Conservation (phyloP, 2,329 filamentous ascomycete genomes). For the Apiospora aurea region DNA sequence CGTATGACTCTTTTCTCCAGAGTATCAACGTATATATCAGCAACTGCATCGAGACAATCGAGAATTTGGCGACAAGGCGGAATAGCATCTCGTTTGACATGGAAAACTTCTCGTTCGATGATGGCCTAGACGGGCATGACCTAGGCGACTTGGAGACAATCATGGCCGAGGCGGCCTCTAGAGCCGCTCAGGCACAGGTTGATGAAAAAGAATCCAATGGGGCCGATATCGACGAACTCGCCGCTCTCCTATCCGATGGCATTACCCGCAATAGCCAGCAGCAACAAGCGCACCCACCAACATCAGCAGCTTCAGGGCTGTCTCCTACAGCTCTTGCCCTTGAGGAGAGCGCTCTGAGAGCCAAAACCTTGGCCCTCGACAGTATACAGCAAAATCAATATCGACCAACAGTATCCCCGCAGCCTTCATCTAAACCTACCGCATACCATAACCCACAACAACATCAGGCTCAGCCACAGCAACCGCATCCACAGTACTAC, state of each 20-base stretch:
- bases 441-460: conserved; percentile 34
- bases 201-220: conserved; percentile 31
- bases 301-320: conserved; percentile 35
- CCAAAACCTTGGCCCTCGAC: conserved; percentile 42
- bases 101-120: conserved; percentile 36
- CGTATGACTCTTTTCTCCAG: conserved; percentile 44
- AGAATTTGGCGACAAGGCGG: conserved; percentile 34
- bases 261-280: conserved; percentile 41
- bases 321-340: conserved; percentile 41
- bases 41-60: conserved; percentile 41
- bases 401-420: conserved; percentile 41
- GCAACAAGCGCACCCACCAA: conserved; percentile 33
- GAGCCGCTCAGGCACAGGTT: conserved; percentile 38
- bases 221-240: conserved; percentile 38
- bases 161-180: conserved; percentile 42
- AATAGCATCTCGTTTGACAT: conserved; percentile 26
- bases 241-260: conserved; percentile 40
- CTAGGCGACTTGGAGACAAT: conserved; percentile 39
- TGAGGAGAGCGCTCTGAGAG: conserved; percentile 42
- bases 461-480: conserved; percentile 28
- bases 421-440: conserved; percentile 32
- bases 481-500: conserved; percentile 32
- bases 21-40: conserved; percentile 42
- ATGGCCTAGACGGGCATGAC: conserved; percentile 32
- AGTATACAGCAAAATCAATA: conserved; percentile 44